These are phyloP conservation scores for Trifolium subterraneum DNA, from an alignment of 306 rosid genomes.

Conservation along the genomic window DNA sequence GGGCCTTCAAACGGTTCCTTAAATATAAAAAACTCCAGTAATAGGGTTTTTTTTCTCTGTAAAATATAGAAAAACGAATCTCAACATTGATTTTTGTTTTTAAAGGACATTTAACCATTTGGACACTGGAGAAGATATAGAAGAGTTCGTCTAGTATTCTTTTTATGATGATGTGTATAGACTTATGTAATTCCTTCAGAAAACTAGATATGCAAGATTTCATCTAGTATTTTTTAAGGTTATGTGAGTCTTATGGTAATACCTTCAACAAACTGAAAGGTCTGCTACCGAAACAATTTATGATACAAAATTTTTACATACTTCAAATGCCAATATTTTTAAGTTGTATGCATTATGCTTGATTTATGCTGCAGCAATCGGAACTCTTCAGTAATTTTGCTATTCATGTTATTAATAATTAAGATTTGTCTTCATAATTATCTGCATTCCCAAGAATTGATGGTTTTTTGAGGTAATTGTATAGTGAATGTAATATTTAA, in stretches of 20 bases:
- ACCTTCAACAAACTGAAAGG: slow-evolving; percentile 11
- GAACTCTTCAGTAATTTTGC: slow-evolving; percentile 7
- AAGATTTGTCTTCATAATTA: slow-evolving; percentile 4
- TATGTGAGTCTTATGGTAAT: neutral
- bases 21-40: slow-evolving; percentile 25
- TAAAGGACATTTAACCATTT: slow-evolving; percentile 13
- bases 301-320: slow-evolving; percentile 7
- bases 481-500: slow-evolving; percentile 7
- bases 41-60: slow-evolving; percentile 28
- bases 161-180: slow-evolving; percentile 1
- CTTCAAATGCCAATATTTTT: slow-evolving; percentile 19
- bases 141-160: slow-evolving; percentile 13
- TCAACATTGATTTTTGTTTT: slow-evolving; percentile 31
- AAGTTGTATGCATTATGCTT: slow-evolving; percentile 11
- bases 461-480: neutral
- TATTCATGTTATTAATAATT: slow-evolving; percentile 17
- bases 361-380: slow-evolving; percentile 16
- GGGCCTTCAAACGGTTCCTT: slow-evolving; percentile 19
- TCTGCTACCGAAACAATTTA: slow-evolving; percentile 28
- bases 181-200: slow-evolving; percentile 3
- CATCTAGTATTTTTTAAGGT: slow-evolving; percentile 8
- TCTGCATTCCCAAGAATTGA: slow-evolving; percentile 1
- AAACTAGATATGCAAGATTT: slow-evolving; percentile 11
- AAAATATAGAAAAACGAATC: neutral
- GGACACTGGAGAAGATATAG: slow-evolving; percentile 20